These are phyloP conservation scores for Aquilaria sinensis DNA, from an alignment of 345 rosid species.

Conservation along the genomic window DNA sequence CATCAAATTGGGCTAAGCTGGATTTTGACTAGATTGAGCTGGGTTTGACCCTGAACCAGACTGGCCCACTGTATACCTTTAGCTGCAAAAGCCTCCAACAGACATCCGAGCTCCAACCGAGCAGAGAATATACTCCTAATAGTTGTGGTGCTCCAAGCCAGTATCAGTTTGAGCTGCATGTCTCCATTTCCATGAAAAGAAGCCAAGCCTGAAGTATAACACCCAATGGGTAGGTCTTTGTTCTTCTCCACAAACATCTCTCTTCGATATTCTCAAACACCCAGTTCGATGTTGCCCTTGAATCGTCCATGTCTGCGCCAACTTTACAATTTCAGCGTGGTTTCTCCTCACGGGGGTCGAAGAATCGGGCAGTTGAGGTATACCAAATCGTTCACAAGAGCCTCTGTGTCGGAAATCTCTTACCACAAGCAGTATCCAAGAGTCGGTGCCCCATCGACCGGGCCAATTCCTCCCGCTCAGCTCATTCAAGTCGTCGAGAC, in stretches of 20 bases:
- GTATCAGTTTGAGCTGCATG: no score
- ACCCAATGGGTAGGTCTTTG: slow-evolving; percentile 40
- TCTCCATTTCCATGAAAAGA: no score
- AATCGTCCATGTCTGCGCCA: slow-evolving; percentile 18
- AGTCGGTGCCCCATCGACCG: slow-evolving; percentile 60
- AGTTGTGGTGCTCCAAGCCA: no score
- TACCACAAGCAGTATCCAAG: slow-evolving; percentile 41
- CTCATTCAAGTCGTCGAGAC: slow-evolving; percentile 75
- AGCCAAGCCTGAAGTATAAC: no score
- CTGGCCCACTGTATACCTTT: no score
- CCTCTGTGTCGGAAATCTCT: slow-evolving; percentile 37
- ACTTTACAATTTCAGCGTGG: slow-evolving; percentile 10
- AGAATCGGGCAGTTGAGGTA: slow-evolving; percentile 11
- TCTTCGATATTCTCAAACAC: slow-evolving; percentile 26
- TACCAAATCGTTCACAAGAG: slow-evolving; percentile 26
- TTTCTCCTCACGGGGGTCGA: slow-evolving; percentile 21
- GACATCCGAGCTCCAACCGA: no score
- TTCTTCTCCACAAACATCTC: slow-evolving; percentile 40
- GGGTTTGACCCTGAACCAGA: no score
- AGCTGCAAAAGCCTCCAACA: no score
- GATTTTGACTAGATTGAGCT: no score
- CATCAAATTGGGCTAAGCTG: no score
- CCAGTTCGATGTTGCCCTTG: slow-evolving; percentile 26
- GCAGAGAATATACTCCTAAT: no score
- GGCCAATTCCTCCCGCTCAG: slow-evolving; percentile 54